Conservation (phyloP, 177 flowering plant species). For the Vitis hybrid region DNA sequence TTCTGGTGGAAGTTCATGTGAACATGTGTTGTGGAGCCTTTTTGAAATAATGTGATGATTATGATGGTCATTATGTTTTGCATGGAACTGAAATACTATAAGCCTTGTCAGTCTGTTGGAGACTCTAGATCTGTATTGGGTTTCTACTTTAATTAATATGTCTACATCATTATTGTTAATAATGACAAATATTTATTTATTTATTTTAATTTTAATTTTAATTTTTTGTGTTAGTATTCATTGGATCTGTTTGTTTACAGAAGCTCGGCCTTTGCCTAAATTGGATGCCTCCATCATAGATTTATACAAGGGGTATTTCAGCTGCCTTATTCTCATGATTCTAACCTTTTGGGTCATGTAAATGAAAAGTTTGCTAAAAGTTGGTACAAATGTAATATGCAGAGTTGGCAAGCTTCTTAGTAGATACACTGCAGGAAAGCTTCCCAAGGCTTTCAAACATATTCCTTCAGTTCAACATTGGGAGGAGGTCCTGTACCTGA, state of each 20-base stretch:
- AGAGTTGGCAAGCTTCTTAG: conserved; percentile 75
- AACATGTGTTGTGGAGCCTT: too few species aligned
- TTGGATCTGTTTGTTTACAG: conserved; percentile 28
- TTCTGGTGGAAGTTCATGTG: too few species aligned
- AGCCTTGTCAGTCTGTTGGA: too few species aligned
- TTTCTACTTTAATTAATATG: background rate
- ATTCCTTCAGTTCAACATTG: conserved; percentile 64
- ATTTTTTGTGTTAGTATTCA: too few species aligned
- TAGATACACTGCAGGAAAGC: conserved; percentile 75
- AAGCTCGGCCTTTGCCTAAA: conserved; percentile 56
- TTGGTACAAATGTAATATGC: conserved; percentile 18
- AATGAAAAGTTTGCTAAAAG: background rate
- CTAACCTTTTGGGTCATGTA: background rate
- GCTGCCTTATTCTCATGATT: background rate
- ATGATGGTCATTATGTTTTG: too few species aligned
- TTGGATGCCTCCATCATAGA: conserved; percentile 64
- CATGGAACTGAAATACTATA: too few species aligned
- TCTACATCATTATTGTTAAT: too few species aligned
- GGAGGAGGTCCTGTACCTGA: conserved; percentile 84
- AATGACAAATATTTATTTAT: too few species aligned
- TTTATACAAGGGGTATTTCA: conserved; percentile 67
- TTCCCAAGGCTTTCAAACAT: conserved; percentile 85
- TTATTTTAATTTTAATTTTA: too few species aligned
- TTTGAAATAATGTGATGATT: too few species aligned
- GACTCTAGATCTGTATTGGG: too few species aligned